Percentiles rank a stretch among this genome's conserved stretches.
These are phyloP conservation scores for Papiliotrema nemorosa DNA, from an alignment of 1,284 basidiomycete genomes.

Conservation along the genomic window DNA sequence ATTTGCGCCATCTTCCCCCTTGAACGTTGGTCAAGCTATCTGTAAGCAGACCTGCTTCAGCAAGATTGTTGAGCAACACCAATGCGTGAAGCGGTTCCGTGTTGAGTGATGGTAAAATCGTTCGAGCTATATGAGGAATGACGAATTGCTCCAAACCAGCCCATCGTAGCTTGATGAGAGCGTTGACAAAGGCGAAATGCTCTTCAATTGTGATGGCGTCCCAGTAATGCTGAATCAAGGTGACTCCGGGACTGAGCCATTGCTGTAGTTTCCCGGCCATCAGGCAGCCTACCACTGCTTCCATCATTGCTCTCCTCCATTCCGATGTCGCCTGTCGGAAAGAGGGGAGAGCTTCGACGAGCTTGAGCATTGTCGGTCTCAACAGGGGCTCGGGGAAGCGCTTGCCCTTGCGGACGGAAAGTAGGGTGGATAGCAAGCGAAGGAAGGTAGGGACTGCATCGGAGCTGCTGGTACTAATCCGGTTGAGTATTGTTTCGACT, in stretches of 20 bases:
- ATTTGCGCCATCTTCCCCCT: constrained; percentile 45
- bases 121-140: constrained; percentile 39
- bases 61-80: constrained; percentile 44
- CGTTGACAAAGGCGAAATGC: constrained; percentile 41
- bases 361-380: constrained; percentile 36
- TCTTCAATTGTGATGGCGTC: constrained; percentile 26
- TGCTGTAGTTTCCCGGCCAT: constrained; percentile 46
- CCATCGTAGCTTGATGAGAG: constrained; percentile 45
- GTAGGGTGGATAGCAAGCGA: constrained; percentile 49
- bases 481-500: constrained; percentile 51
- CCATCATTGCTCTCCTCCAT: constrained; percentile 31
- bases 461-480: neutral
- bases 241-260: constrained; percentile 48
- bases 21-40: constrained; percentile 46
- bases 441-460: neutral
- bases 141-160: constrained; percentile 49
- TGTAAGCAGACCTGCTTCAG: constrained; percentile 37
- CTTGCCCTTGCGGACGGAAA: constrained; percentile 48
- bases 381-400: constrained; percentile 55
- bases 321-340: neutral
- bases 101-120: constrained; percentile 26
- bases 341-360: constrained; percentile 9
- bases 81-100: constrained; percentile 39
- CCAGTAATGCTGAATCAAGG: constrained; percentile 45
- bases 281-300: constrained; percentile 32